Evolutionary conservation across 129 eudicot species (phyloP), one percentile per base, ranked within the genome.

Genomic region (Kitagawia praeruptora): DNA sequence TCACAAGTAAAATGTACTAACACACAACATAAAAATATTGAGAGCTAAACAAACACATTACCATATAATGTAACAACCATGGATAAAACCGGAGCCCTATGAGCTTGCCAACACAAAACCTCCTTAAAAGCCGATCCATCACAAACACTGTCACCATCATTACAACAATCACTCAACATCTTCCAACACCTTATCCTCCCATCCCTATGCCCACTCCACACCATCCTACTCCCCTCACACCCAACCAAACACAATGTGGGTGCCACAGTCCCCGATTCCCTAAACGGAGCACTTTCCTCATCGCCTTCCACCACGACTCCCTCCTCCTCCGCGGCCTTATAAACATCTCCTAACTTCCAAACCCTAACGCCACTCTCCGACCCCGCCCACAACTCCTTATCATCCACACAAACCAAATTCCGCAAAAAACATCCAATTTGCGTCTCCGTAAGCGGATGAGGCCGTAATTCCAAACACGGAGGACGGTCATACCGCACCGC

Each of bases 131-230:
- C 4, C 3, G 48, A 66, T 70, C 81, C 81, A 21, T 41, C 31
- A 73, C 54, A 75, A 78, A 74, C 75, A 46, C 49, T 46, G 2
- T 44, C 13, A 44, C 15, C 37, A 16, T 18, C 58, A 18, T 51
- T 6, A 0, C n/a, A 8, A 51, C 7, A 51, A 39, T 80, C 28
- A 75, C 69, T 79, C 83, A 80, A 77, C 53, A 95, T 85, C 77
- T 79, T 95, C 99, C 99, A 95, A 77, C 97, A 92, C 86, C 86
- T 87, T 69, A 95, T 89, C 85, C 70, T 86, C 64, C 99, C 99
- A 85, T 95, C 99, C 76, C 75, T 89, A 77, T 95, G 99, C 79
- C 99, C 99, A 84, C 87, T 95, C 97, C 97, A 95, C 74, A 95
- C 91, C 81, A 90, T 76, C 86, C 89, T 80, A 76, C 79, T 89